These are phyloP conservation scores for Posidonia australis DNA, from an alignment of 106 monocot species.

Conservation along the genomic window DNA sequence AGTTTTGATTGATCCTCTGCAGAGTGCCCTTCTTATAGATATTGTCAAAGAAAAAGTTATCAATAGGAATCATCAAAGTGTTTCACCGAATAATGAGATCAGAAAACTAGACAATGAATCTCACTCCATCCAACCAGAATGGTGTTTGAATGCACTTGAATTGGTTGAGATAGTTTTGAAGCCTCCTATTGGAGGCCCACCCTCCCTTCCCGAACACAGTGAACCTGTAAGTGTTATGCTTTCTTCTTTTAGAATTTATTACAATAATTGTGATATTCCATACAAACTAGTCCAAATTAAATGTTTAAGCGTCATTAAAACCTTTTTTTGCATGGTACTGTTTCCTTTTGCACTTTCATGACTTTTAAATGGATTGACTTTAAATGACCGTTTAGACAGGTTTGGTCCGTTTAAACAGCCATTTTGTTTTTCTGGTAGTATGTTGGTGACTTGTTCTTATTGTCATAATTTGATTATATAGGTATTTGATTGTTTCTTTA, in stretches of 20 bases:
- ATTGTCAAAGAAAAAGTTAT: conserved; percentile 45
- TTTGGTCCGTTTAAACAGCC: no score
- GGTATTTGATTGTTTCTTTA: no score
- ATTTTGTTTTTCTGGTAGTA: no score
- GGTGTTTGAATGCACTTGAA: conserved; percentile 46
- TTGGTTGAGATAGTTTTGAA: conserved; percentile 65
- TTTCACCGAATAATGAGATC: conserved; percentile 5
- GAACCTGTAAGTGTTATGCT: conserved; percentile 43
- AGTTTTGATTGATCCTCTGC: neutral
- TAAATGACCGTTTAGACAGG: no score
- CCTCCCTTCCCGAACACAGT: conserved; percentile 66
- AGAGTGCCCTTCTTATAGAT: conserved; percentile 87
- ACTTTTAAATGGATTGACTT: no score
- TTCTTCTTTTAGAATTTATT: neutral
- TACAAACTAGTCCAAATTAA: neutral
- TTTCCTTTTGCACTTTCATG: no score
- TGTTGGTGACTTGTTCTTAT: no score
- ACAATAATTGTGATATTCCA: neutral
- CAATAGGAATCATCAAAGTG: conserved; percentile 11
- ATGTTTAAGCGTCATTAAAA: no score
- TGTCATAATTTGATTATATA: no score
- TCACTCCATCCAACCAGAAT: conserved; percentile 14
- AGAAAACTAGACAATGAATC: neutral
- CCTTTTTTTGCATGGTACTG: no score
- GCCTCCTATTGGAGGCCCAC: conserved; percentile 82